Evolutionary conservation across 805 yeast genomes (phyloP).

Genomic region (Metschnikowia kofuensis): DNA sequence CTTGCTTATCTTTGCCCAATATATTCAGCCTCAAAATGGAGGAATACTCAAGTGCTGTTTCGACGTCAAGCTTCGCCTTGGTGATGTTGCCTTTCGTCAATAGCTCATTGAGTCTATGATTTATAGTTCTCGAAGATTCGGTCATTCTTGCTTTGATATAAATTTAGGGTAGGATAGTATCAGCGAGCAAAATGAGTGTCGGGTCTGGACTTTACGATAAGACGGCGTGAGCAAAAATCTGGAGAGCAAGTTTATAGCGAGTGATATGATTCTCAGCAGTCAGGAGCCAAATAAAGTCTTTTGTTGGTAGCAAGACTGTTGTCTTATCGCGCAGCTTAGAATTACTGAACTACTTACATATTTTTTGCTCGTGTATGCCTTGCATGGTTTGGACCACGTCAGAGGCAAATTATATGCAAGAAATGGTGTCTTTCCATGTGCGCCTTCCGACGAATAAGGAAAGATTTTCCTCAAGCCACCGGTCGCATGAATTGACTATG

Average conservation of each 20-base stretch:
- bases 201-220: too few species aligned
- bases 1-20: conserved; percentile 46
- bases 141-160: conserved; percentile 27
- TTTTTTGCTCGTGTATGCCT: not conserved
- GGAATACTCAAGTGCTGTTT: conserved; percentile 34
- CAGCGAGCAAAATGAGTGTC: too few species aligned
- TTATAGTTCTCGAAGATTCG: conserved; percentile 41
- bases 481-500: too few species aligned
- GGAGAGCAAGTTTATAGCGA: too few species aligned
- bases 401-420: not conserved
- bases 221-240: too few species aligned
- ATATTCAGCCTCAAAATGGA: conserved; percentile 40
- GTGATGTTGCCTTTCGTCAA: conserved; percentile 32
- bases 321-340: not conserved
- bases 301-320: not conserved
- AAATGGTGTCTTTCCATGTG: too few species aligned
- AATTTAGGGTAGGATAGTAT: too few species aligned
- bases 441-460: not conserved
- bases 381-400: not conserved
- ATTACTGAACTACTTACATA: not conserved
- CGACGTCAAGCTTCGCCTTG: conserved; percentile 30
- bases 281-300: too few species aligned
- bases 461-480: too few species aligned
- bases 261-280: too few species aligned
- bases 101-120: conserved; percentile 43